Conservation (phyloP, 495 filamentous ascomycete species). For the Penicillium fimorum region DNA sequence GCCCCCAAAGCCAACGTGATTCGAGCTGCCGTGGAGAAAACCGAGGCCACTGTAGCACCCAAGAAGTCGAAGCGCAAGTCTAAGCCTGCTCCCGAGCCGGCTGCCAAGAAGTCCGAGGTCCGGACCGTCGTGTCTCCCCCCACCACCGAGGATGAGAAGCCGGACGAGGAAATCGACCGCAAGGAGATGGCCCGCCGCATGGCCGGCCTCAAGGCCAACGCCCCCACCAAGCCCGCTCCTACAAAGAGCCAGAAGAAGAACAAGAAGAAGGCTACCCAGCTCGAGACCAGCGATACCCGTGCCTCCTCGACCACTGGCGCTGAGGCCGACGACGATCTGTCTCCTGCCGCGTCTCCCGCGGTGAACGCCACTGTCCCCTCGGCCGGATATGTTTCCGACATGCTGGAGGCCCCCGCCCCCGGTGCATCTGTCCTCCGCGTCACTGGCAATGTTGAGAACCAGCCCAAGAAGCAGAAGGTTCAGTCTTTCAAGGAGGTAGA, state of each 20-base stretch:
- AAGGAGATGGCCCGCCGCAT: conserved; percentile 73
- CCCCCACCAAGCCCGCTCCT: conserved; percentile 39
- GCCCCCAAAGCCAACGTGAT: conserved; percentile 37
- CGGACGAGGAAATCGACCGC: conserved; percentile 62
- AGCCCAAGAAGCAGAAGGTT: conserved; percentile 63
- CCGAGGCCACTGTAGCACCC: conserved; percentile 28
- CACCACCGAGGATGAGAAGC: conserved; percentile 42
- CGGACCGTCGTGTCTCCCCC: conserved; percentile 42
- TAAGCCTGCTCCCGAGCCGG: conserved; percentile 35
- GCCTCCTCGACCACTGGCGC: conserved; percentile 71
- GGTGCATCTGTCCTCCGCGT: conserved; percentile 76
- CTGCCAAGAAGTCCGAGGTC: conserved; percentile 31
- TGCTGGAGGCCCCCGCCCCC: conserved; percentile 71
- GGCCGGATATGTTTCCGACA: conserved; percentile 71
- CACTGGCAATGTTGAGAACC: conserved; percentile 59
- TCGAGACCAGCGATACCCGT: conserved; percentile 35
- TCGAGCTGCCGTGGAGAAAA: conserved; percentile 36
- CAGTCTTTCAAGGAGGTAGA: conserved; percentile 58
- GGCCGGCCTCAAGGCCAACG: conserved; percentile 61
- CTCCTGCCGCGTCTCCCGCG: conserved; percentile 59
- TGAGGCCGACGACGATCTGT: conserved; percentile 82
- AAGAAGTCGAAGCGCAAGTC: conserved; percentile 48
- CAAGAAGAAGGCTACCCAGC: conserved; percentile 49
- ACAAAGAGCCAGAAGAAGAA: conserved; percentile 58
- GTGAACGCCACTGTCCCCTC: conserved; percentile 49